These are phyloP conservation scores for Nelumbo lutea DNA, from an alignment of 164 flowering plant species.

Conservation along the genomic window DNA sequence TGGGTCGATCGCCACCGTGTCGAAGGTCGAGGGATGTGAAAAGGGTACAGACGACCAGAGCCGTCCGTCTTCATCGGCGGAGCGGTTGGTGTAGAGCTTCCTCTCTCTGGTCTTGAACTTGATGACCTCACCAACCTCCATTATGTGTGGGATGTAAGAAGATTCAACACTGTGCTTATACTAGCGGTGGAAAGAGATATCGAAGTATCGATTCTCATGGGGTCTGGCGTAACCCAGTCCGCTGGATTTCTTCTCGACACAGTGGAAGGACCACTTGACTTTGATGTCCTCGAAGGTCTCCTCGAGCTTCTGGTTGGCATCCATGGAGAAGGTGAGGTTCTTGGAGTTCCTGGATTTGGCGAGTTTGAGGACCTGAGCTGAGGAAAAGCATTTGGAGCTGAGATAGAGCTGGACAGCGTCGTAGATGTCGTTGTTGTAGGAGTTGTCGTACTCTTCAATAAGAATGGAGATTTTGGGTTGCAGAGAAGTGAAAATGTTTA, in stretches of 20 bases:
- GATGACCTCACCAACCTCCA: conserved; percentile 19
- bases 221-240: conserved; percentile 2
- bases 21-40: conserved; percentile 24
- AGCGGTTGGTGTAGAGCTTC: conserved; percentile 24
- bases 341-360: conserved; percentile 25
- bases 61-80: conserved; percentile 12
- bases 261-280: conserved; percentile 20
- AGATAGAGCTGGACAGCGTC: conserved; percentile 24
- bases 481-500: conserved; percentile 9
- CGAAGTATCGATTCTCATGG: conserved; percentile 15
- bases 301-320: conserved; percentile 17
- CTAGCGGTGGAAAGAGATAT: conserved; percentile 19
- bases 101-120: conserved; percentile 25
- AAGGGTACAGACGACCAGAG: conserved; percentile 25
- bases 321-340: conserved; percentile 19
- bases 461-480: conserved; percentile 16
- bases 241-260: conserved; percentile 18
- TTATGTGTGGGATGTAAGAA: conserved; percentile 12
- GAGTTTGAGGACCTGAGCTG: conserved; percentile 20
- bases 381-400: conserved; percentile 21
- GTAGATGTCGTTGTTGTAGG: conserved; percentile 24
- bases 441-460: conserved; percentile 25
- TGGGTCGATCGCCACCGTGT: conserved; percentile 24
- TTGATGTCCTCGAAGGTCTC: conserved; percentile 21
- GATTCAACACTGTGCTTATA: conserved; percentile 6